Conservation (phyloP, 129 eudicot species). For the Pseudognaphalium luteoalbum region DNA sequence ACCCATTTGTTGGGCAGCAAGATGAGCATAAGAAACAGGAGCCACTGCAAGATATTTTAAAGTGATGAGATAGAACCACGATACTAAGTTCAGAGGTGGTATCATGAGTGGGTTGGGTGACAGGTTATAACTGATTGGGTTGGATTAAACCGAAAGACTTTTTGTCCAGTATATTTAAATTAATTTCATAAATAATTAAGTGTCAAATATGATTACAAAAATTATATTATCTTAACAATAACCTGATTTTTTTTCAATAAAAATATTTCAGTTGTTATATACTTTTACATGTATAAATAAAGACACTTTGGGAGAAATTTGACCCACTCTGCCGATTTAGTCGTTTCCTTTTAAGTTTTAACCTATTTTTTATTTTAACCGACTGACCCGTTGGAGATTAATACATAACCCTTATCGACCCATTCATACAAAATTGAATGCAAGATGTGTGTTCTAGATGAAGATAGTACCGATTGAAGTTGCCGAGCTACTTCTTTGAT, state of each 20-base stretch:
- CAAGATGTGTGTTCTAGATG: conserved; percentile 15
- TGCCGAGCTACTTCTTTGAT: conserved; percentile 83
- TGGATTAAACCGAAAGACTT: not conserved
- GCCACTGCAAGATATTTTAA: conserved; percentile 57
- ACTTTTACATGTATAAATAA: not conserved
- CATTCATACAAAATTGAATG: not conserved
- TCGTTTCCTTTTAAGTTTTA: not conserved
- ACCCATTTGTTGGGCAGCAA: conserved; percentile 87
- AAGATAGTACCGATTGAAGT: conserved; percentile 66
- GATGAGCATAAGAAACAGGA: conserved; percentile 90
- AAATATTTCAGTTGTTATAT: not conserved
- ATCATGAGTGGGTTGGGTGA: not conserved
- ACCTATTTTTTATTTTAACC: not conserved
- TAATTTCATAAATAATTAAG: not conserved
- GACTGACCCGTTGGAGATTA: not conserved
- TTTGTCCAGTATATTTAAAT: not conserved
- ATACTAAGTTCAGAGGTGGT: not conserved
- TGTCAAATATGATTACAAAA: not conserved
- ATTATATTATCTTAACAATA: not conserved
- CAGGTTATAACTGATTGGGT: not conserved
- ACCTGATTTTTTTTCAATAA: not conserved
- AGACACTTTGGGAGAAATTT: not conserved
- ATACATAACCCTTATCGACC: conserved; percentile 2
- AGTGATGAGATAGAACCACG: not conserved
- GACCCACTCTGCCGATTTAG: not conserved